Evolutionary conservation across 805 yeast genomes (phyloP), one percentile per base, ranked within the genome.

Genomic region (Yamadazyma philogaea): DNA sequence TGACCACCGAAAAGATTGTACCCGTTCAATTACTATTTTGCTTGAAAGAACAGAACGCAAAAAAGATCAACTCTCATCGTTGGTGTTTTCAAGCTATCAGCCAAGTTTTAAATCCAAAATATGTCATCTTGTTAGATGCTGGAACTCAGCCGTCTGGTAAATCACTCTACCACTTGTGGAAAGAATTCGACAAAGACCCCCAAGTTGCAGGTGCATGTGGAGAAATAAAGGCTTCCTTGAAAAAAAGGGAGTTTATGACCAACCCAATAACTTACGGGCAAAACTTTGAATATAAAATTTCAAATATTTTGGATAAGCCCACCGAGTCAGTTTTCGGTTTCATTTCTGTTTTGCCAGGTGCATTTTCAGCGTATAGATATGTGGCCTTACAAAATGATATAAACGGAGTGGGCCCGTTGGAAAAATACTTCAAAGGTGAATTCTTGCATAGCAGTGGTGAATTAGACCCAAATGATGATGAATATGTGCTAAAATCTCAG

Each of bases 161-260:
- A 49, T 72, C 85, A 4, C 63, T 80, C 43, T 72, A 75, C 45
- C 73, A 78, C 47, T 66, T 80, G 40, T 80, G 86, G 86, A 75
- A 77, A 49, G 82, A 79, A 38, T 81, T 80, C 48, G 77, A 79
- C 57, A 64, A 68, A 44, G 78, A 81, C 53, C 70, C 73, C 7
- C 71, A 71, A 44, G 81, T 81, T 20, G 86, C 85, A 4, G 86
- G 86, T 19, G 84, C 85, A 4, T 79, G 84, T 63, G 86, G 86
- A n/a, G 86, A 80, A 52, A 79, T 80, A 53, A 80, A 77, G 44
- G 83, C 84, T 2, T 70, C 77, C 56, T 63, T 80, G 58, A 68
- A 68, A 30, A 64, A 66, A 40, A 55, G 71, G 15, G 74, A 69
- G 53, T 69, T 75, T 48, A 52, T 78, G 46, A 65, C 78, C 30